Base-by-base conservation (phyloP, 2,329 filamentous ascomycete genomes). In the Pestalotiopsis fici region DNA sequence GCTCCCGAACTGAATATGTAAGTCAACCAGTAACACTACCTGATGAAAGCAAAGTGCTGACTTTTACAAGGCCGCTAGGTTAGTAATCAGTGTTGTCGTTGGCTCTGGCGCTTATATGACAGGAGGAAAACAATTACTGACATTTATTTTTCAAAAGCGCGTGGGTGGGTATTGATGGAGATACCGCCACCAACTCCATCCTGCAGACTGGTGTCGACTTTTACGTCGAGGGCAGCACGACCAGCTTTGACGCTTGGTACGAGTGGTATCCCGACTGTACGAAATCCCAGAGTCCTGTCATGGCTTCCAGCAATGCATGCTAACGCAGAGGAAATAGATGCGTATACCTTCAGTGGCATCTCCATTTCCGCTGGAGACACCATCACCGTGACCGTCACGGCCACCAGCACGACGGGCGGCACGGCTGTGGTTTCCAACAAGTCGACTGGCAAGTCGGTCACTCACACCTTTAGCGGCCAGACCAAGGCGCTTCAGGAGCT, bases 111-210 rank as follows among this genome's bases (percentile, higher is more conserved):
- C 31, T 6, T 7, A 35, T 7, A 11, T 35, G 31, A 7, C 31
- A 11, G 11, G 1, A 35, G 31, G 31, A 35, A 35, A 35, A 11
- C 31, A 35, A 35, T 35, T 35, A 35, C 31, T 54, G 47, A 54
- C 21, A 54, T 15, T 15, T 18, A 54, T 23, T 54, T 54, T 5
- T 0, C 7, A 2, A 74, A 73, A 5, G 78, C 2, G 86, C 85
- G 12, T 89, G 86, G 87, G 86, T 90, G 9, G 87, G 87, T 27
- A 89, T 90, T 66, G 88, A 90, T 68, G 88, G 87, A 18, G 85
- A 88, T 71, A 87, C 85, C 4, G 88, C 85, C 75, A 74, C 73
- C 25, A 79, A 78, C 3, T 85, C 86, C 6, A 87, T 89, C 65
- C 78, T 89, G 3, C 87, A 89, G 74, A 85, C 86, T 1, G 87